Percentiles rank a stretch among this genome's conserved stretches.
Evolutionary conservation across 2,329 filamentous ascomycete species (phyloP).

Genomic region (Hypomyces perniciosus): DNA sequence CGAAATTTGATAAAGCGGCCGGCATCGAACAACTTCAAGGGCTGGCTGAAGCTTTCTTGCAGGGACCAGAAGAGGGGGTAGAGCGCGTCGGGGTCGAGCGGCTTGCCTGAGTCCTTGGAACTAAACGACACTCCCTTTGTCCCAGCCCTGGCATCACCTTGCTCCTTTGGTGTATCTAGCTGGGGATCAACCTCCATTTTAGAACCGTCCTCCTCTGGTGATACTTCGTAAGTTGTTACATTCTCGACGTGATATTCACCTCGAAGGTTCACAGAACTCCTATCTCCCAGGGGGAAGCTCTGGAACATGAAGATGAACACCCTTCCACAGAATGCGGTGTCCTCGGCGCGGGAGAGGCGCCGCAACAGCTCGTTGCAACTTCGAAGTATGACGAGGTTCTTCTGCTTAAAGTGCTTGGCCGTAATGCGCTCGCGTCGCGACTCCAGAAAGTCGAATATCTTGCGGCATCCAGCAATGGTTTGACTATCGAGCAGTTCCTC

Average conservation of each 20-base stretch:
- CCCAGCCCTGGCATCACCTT: conserved; percentile 21
- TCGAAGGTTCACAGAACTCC: conserved; percentile 92
- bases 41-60: conserved; percentile 87
- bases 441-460: conserved; percentile 91
- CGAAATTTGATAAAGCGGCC: conserved; percentile 75
- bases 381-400: conserved; percentile 82
- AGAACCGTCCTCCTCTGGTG: conserved; percentile 26
- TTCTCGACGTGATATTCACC: conserved; percentile 97
- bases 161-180: conserved; percentile 29
- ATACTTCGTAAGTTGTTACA: conserved; percentile 69
- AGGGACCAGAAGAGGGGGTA: conserved; percentile 94
- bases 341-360: conserved; percentile 87
- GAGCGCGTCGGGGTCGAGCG: conserved; percentile 62
- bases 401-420: conserved; percentile 71
- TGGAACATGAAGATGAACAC: conserved; percentile 99
- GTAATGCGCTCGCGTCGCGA: conserved; percentile 86
- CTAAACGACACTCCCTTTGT: conserved; percentile 38
- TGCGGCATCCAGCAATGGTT: conserved; percentile 84
- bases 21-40: conserved; percentile 71
- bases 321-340: conserved; percentile 92
- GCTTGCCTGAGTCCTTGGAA: conserved; percentile 42
- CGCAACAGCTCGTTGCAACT: conserved; percentile 94
- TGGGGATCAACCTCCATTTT: conserved; percentile 62
- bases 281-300: conserved; percentile 92
- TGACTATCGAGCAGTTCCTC: conserved; percentile 96